Evolutionary conservation across 2,329 filamentous ascomycete genomes (phyloP), one percentile per base, ranked within the genome.

Genomic region (Calonectria pseudoreteaudii): DNA sequence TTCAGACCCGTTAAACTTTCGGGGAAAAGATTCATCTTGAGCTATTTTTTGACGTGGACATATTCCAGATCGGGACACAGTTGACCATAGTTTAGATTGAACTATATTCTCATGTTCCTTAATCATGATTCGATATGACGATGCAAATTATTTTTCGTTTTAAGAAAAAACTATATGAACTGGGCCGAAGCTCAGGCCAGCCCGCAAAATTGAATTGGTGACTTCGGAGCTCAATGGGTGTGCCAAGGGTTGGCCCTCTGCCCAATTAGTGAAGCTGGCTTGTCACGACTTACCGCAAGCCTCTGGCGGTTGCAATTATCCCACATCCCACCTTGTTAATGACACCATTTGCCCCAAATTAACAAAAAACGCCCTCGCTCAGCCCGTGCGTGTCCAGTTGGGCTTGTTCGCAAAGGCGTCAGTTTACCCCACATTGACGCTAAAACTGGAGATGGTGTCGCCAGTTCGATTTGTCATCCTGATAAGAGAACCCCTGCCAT

Each of bases 341-440:
- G 74, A n/a, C 76, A 77, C 72, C 76, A 77, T 78, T 50, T 70
- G 65, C 66, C 62, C 75, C 52, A 79, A 68, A 60, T 13, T 65
- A 65, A 44, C 36, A 69, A 34, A 53, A 52, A 73, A 50, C 44
- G 36, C 66, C 53, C 53, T 31, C 66, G 26, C 62, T 30, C 34
- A 5, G n/a, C 14, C 41, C 28, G 11, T 53, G 56, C 23, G 44
- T 44, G 41, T 69, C 76, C 56, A 69, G 41, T 71, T 52, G 36
- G 11, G n/a, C 66, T 26, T 34, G 70, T 69, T 52, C 62, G 44
- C 16, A 18, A 80, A 77, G 73, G 69, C 70, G 77, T 80, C 78
- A 78, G 56, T 73, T 65, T 73, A 68, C 79, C 79, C 79, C 79
- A 78, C 79, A 66, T 75, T 79, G 74, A 79, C 79, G 78, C 66